These are phyloP conservation scores for Saccharomycopsis microspora DNA, from an alignment of 805 yeast genomes.

Conservation along the genomic window DNA sequence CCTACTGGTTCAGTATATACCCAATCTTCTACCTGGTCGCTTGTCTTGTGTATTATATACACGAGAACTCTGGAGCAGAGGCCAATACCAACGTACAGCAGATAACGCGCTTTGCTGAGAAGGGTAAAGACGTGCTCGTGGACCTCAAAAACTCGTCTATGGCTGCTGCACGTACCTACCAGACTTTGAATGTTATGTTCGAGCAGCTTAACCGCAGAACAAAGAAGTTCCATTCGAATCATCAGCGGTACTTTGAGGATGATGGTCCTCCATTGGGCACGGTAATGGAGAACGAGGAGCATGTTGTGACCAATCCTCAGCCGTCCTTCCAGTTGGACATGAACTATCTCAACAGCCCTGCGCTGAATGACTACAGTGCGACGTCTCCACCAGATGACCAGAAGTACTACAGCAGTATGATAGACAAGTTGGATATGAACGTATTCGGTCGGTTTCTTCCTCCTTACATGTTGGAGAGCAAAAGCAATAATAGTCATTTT, in stretches of 20 bases:
- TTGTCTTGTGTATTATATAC: slow-evolving; percentile 71
- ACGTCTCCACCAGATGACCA: slow-evolving; percentile 8
- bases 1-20: slow-evolving; percentile 87
- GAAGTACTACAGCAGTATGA: slow-evolving; percentile 43
- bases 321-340: slow-evolving; percentile 12
- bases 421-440: slow-evolving; percentile 77
- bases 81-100: slow-evolving; percentile 7
- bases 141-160: slow-evolving; percentile 60
- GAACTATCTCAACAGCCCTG: neutral
- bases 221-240: slow-evolving; percentile 29
- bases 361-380: neutral
- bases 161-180: slow-evolving; percentile 74
- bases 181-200: slow-evolving; percentile 66
- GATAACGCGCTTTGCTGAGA: slow-evolving; percentile 66
- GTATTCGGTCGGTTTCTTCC: slow-evolving; percentile 77
- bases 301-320: slow-evolving; percentile 8
- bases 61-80: slow-evolving; percentile 28
- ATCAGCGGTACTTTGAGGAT: slow-evolving; percentile 14
- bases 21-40: slow-evolving; percentile 86
- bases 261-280: neutral
- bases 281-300: neutral
- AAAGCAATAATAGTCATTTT: slow-evolving; percentile 9
- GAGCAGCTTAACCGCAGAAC: slow-evolving; percentile 70
- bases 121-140: slow-evolving; percentile 66
- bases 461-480: slow-evolving; percentile 56